Evolutionary conservation across 2,329 filamentous ascomycete species (phyloP).

Genomic region (Xylaria sp.): DNA sequence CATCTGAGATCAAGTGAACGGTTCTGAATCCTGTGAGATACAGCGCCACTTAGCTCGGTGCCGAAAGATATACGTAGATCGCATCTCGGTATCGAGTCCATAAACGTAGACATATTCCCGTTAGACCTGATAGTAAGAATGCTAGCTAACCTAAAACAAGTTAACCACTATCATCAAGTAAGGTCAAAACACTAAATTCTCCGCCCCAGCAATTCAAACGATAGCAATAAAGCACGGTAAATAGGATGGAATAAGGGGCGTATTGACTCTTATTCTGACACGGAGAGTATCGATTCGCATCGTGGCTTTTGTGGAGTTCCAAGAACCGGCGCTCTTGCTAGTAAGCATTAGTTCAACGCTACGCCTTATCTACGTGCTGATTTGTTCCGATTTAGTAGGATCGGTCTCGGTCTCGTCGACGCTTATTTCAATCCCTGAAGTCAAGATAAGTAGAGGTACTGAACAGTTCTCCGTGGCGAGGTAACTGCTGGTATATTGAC

Average conservation of each 20-base stretch:
- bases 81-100: neutral
- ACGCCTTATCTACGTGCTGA: neutral
- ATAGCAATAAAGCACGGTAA: neutral
- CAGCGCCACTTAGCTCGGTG: neutral
- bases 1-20: neutral
- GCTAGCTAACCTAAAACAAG: neutral
- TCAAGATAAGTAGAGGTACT: slow-evolving; percentile 24
- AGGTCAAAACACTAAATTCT: neutral
- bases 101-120: neutral
- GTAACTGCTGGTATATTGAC: slow-evolving; percentile 18
- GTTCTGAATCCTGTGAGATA: neutral
- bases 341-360: neutral
- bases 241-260: neutral
- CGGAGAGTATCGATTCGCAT: neutral
- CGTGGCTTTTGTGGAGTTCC: neutral
- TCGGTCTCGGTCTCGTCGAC: neutral
- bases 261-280: neutral
- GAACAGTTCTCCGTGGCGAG: neutral
- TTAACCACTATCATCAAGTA: neutral
- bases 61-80: neutral
- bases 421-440: neutral
- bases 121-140: neutral
- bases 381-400: neutral
- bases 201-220: neutral
- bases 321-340: neutral